phyloP scores from a whole-genome alignment of 768 basidiomycete species.

The Collybiopsis confluens region DNA sequence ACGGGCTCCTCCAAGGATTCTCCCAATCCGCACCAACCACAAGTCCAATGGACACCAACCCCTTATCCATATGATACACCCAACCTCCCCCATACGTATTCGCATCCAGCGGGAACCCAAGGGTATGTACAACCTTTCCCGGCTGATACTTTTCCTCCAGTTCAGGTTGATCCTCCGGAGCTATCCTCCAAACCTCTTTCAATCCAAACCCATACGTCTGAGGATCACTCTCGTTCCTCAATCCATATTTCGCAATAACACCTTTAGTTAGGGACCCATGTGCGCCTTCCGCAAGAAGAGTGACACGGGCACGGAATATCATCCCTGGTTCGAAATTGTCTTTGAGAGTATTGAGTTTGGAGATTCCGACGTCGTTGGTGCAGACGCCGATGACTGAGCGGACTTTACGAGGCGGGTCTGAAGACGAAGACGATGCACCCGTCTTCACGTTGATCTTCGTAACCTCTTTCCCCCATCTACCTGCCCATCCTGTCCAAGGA shows the following conservation, averaged over 20 bases:
- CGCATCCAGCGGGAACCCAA: conserved; percentile 89
- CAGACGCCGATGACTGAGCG: conserved; percentile 69
- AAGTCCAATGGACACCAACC: conserved; percentile 84
- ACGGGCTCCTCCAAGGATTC: conserved; percentile 91
- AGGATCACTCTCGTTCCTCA: conserved; percentile 67
- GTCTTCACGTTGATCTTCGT: conserved; percentile 4
- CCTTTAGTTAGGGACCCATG: conserved; percentile 89
- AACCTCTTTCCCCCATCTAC: conserved; percentile 18
- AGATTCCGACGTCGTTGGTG: conserved; percentile 93
- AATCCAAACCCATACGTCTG: conserved; percentile 96
- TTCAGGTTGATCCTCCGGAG: conserved; percentile 27
- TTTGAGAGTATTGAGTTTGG: conserved; percentile 71
- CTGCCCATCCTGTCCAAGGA: conserved; percentile 27
- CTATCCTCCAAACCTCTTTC: conserved; percentile 96
- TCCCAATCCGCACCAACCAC: conserved; percentile 93
- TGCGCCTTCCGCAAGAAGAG: conserved; percentile 90
- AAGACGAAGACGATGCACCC: not conserved
- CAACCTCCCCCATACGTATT: conserved; percentile 90
- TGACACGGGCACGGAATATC: conserved; percentile 90
- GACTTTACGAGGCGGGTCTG: conserved; percentile 22
- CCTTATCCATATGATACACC: conserved; percentile 93
- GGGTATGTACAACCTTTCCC: conserved; percentile 81
- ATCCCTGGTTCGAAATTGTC: conserved; percentile 93
- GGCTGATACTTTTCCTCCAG: conserved; percentile 16
- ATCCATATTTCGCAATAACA: conserved; percentile 66